Conservation (phyloP, 2,329 filamentous ascomycete species). For the Hymenoscyphus occultus region DNA sequence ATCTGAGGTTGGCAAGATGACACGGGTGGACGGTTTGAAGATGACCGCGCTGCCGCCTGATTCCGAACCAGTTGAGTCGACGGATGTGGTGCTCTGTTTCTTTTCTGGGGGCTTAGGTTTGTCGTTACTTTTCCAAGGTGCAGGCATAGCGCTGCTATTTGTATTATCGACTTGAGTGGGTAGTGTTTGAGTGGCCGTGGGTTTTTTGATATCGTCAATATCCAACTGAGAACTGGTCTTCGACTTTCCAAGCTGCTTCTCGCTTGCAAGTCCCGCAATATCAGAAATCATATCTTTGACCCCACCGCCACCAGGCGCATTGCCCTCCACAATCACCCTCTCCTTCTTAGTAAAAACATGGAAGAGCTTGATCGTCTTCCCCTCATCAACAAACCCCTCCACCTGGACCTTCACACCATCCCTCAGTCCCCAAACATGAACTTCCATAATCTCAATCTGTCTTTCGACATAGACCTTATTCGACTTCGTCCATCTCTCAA, state of each 20-base stretch:
- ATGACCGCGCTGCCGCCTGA: constrained; percentile 71
- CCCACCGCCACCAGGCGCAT: constrained; percentile 48
- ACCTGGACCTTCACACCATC: constrained; percentile 85
- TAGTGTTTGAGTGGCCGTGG: not conserved
- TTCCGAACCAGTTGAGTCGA: constrained; percentile 39
- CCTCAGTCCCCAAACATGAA: constrained; percentile 85
- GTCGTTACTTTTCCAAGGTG: constrained; percentile 1
- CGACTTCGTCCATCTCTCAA: constrained; percentile 76
- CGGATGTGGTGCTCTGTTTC: not conserved
- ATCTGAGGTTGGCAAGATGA: constrained; percentile 77
- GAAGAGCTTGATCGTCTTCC: constrained; percentile 78
- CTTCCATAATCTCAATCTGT: constrained; percentile 78
- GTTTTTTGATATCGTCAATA: not conserved
- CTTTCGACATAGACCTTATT: constrained; percentile 80
- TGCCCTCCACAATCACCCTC: constrained; percentile 62
- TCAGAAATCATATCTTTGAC: constrained; percentile 53
- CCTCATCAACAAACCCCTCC: constrained; percentile 84
- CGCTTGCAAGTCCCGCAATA: constrained; percentile 43
- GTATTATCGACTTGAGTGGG: not conserved
- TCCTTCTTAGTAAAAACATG: constrained; percentile 78
- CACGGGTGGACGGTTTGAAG: constrained; percentile 65
- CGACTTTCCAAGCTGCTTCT: constrained; percentile 25
- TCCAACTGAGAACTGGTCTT: constrained; percentile 17
- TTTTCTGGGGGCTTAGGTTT: not conserved
- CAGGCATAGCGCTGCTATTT: not conserved